These are phyloP conservation scores for Pseudocercospora eumusae DNA, from an alignment of 2,329 filamentous ascomycete species.

Conservation along the genomic window DNA sequence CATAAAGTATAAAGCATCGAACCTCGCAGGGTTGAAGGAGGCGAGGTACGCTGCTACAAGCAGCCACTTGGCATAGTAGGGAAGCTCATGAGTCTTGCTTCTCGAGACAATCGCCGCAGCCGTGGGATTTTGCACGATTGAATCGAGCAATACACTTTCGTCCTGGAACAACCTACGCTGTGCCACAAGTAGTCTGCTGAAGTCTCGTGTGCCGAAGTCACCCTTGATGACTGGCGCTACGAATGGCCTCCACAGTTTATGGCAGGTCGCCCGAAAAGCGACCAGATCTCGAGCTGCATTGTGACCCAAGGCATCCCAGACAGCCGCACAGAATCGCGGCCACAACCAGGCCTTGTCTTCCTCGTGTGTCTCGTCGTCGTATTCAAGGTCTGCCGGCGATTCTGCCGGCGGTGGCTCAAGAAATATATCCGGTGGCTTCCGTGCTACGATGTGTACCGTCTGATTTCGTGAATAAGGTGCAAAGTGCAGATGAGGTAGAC, in stretches of 20 bases:
- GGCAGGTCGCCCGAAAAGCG: constrained; percentile 68
- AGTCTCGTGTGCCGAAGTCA: constrained; percentile 75
- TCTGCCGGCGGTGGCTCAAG: constrained; percentile 34
- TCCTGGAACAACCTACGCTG: constrained; percentile 70
- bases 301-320: constrained; percentile 83
- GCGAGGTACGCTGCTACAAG: constrained; percentile 78
- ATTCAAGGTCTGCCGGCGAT: constrained; percentile 45
- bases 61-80: constrained; percentile 71
- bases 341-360: constrained; percentile 70
- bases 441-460: constrained; percentile 73
- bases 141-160: constrained; percentile 68
- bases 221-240: constrained; percentile 73
- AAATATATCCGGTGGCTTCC: constrained; percentile 54
- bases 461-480: constrained; percentile 80
- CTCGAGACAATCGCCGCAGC: constrained; percentile 20
- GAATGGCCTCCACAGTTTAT: constrained; percentile 82
- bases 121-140: constrained; percentile 50
- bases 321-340: constrained; percentile 76
- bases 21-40: constrained; percentile 74
- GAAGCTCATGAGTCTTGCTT: constrained; percentile 53
- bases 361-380: constrained; percentile 50
- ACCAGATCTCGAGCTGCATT: constrained; percentile 78
- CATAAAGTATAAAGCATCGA: constrained; percentile 74
- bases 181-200: constrained; percentile 76
- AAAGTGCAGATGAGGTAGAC: constrained; percentile 77